phyloP scores from a whole-genome alignment of 495 filamentous ascomycete species.

The Trichoderma virens region DNA sequence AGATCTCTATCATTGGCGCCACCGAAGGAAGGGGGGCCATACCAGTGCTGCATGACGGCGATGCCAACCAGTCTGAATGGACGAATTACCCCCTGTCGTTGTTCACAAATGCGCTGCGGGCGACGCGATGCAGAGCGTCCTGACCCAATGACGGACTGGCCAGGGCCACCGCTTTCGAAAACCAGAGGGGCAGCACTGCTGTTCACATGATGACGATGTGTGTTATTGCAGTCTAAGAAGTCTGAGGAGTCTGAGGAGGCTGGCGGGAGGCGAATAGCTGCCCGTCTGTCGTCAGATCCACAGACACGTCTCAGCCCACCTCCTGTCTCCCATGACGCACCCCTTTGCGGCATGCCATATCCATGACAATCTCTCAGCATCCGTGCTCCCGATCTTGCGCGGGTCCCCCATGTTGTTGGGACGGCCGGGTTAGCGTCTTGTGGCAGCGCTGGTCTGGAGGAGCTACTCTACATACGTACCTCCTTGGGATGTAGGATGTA shows the following conservation, averaged over 20 bases:
- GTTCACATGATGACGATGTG: conserved; percentile 5
- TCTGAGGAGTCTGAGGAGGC: not conserved
- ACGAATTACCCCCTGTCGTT: not conserved
- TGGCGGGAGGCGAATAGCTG: not conserved
- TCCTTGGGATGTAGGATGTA: not conserved
- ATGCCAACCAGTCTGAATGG: not conserved
- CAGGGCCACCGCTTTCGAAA: not conserved
- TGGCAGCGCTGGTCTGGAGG: not conserved
- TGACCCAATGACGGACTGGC: not conserved
- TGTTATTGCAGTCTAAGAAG: not conserved
- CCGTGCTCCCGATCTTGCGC: conserved; percentile 7
- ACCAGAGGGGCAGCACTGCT: not conserved
- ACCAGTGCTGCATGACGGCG: not conserved
- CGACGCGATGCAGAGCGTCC: not conserved
- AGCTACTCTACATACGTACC: not conserved
- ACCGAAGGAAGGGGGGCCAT: not conserved
- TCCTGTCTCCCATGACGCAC: not conserved
- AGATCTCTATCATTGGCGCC: not conserved
- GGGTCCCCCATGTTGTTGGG: not conserved
- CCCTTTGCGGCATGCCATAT: not conserved
- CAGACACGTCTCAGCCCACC: not conserved
- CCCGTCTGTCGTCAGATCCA: not conserved
- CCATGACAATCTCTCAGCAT: not conserved
- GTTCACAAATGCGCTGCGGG: not conserved
- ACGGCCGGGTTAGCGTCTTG: not conserved